A percentile compares a stretch with the other conserved stretches of the same genome.
Conservation (phyloP, 768 basidiomycete genomes). For the Kwoniella dejecticola region DNA sequence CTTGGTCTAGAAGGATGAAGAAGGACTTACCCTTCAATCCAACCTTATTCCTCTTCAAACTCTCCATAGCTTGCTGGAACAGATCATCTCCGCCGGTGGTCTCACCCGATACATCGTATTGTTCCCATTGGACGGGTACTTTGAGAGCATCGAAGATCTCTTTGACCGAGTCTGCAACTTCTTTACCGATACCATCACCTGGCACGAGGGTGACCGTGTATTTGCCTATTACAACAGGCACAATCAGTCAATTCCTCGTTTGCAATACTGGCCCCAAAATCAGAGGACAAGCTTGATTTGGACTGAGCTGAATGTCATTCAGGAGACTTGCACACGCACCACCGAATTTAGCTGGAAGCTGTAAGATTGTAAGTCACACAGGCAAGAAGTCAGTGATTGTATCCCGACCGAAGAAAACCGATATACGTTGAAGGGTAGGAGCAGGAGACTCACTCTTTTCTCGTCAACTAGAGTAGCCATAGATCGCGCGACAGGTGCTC, state of each 20-base stretch:
- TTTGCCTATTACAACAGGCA: constrained; percentile 35
- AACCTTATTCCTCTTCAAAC: constrained; percentile 93
- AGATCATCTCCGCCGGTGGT: constrained; percentile 90
- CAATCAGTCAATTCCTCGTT: no score
- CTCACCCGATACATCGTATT: constrained; percentile 95
- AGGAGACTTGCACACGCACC: no score
- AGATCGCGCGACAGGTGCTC: constrained; percentile 27
- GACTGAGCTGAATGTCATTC: no score
- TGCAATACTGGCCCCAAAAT: no score
- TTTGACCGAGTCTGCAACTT: constrained; percentile 97
- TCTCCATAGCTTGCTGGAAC: constrained; percentile 98
- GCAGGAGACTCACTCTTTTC: constrained; percentile 32
- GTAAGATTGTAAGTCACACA: constrained; percentile 2
- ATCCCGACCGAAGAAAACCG: constrained; percentile 13
- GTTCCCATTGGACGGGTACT: constrained; percentile 98
- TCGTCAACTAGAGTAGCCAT: constrained; percentile 44
- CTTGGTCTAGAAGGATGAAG: no score
- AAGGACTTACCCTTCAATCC: constrained; percentile 90
- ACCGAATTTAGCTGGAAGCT: constrained; percentile 55
- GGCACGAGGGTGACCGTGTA: constrained; percentile 85
- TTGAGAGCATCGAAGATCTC: constrained; percentile 97
- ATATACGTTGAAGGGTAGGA: no score
- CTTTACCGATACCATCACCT: constrained; percentile 94
- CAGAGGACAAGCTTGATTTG: neutral
- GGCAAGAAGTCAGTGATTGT: constrained; percentile 8